Percentiles rank a stretch among this genome's conserved stretches.
Conservation (phyloP, 345 rosid species). For the Acer negundo region DNA sequence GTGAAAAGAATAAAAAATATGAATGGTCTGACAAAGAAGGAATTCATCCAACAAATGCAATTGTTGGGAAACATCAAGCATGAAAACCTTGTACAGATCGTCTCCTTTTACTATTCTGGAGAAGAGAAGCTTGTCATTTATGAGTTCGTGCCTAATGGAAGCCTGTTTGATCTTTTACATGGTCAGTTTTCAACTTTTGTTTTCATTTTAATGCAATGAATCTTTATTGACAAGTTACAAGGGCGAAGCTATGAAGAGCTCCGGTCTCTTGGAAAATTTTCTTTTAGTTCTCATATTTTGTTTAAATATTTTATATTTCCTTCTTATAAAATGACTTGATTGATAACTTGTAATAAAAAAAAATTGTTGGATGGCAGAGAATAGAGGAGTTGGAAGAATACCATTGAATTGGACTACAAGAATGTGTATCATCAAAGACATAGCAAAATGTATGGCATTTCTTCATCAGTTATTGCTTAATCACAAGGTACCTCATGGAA, state of each 20-base stretch:
- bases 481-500: constrained; percentile 56
- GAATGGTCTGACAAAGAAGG: constrained; percentile 44
- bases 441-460: constrained; percentile 39
- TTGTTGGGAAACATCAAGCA: constrained; percentile 53
- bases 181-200: constrained; percentile 33
- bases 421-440: constrained; percentile 46
- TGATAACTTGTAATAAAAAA: too few species aligned
- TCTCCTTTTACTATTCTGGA: constrained; percentile 52
- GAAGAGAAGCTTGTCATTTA: constrained; percentile 57
- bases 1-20: constrained; percentile 46
- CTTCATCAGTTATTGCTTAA: constrained; percentile 49
- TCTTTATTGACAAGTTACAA: neutral
- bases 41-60: constrained; percentile 53
- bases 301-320: too few species aligned
- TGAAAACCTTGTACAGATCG: constrained; percentile 39
- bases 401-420: constrained; percentile 46
- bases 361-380: constrained; percentile 25
- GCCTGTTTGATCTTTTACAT: constrained; percentile 52
- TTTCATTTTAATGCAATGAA: neutral
- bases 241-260: too few species aligned
- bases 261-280: too few species aligned
- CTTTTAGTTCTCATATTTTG: too few species aligned
- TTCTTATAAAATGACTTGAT: too few species aligned
- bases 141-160: constrained; percentile 48
- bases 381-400: constrained; percentile 45